These are phyloP conservation scores for Ophiocordyceps unilateralis DNA, from an alignment of 2,329 filamentous ascomycete genomes.

Conservation along the genomic window DNA sequence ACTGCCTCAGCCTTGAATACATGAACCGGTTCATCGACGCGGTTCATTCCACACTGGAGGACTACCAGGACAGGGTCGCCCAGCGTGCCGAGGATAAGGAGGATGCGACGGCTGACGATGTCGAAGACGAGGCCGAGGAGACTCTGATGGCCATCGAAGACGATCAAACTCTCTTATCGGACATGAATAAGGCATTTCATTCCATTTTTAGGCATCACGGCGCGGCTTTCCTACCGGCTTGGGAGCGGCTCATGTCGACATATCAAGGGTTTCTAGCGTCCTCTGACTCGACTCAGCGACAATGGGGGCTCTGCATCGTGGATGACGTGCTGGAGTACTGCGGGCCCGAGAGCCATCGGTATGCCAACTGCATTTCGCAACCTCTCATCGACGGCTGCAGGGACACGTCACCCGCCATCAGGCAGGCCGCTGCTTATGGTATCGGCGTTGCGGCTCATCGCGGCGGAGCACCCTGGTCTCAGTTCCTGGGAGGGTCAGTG, in stretches of 20 bases:
- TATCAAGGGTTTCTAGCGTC: slow-evolving; percentile 77
- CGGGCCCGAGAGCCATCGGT: slow-evolving; percentile 72
- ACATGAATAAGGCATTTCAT: slow-evolving; percentile 99
- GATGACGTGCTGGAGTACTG: slow-evolving; percentile 98
- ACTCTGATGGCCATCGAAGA: slow-evolving; percentile 85
- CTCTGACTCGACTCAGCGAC: slow-evolving; percentile 72
- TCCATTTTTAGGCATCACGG: slow-evolving; percentile 97
- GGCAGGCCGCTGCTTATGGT: slow-evolving; percentile 90
- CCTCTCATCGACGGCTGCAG: slow-evolving; percentile 75
- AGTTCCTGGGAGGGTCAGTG: slow-evolving; percentile 67
- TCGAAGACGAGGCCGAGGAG: slow-evolving; percentile 78
- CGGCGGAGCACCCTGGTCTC: slow-evolving; percentile 71
- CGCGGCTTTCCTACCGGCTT: slow-evolving; percentile 64
- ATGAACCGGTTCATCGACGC: slow-evolving; percentile 80
- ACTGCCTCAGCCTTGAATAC: slow-evolving; percentile 59
- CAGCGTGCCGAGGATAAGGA: slow-evolving; percentile 70
- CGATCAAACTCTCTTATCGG: slow-evolving; percentile 86
- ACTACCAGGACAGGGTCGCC: slow-evolving; percentile 78
- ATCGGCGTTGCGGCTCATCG: slow-evolving; percentile 91
- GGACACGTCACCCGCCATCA: slow-evolving; percentile 74
- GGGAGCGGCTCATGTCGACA: slow-evolving; percentile 71
- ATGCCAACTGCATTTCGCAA: slow-evolving; percentile 70
- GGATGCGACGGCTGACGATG: slow-evolving; percentile 59
- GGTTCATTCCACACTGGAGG: slow-evolving; percentile 70
- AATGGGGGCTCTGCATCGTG: slow-evolving; percentile 98